phyloP scores from a whole-genome alignment of 1,139 yeast genomes.

The Yamadazyma dendronema region DNA sequence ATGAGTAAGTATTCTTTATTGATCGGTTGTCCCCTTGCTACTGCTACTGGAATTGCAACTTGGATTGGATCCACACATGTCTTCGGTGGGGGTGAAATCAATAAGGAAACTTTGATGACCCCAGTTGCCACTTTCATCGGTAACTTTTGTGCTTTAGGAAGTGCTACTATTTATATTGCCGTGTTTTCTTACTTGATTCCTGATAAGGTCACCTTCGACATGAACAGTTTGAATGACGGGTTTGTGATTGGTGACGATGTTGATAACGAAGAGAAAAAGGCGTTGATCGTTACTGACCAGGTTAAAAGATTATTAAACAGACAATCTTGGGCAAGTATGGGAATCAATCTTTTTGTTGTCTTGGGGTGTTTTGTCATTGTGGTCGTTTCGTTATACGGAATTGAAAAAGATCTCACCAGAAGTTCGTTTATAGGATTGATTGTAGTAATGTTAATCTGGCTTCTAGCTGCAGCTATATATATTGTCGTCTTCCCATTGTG shows the following conservation, averaged over 20 bases:
- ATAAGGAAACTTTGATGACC: constrained; percentile 24
- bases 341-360: constrained; percentile 22
- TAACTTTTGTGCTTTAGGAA: constrained; percentile 29
- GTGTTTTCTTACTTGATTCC: constrained; percentile 28
- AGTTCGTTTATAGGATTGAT: constrained; percentile 29
- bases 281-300: constrained; percentile 18
- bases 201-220: constrained; percentile 21
- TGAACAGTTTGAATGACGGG: constrained; percentile 16
- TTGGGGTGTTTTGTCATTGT: constrained; percentile 28
- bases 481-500: constrained; percentile 36
- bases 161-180: constrained; percentile 22
- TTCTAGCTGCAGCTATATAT: constrained; percentile 28
- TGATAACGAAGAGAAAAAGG: constrained; percentile 26
- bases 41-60: constrained; percentile 41
- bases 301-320: constrained; percentile 21
- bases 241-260: constrained; percentile 33
- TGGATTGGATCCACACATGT: constrained; percentile 40
- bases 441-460: constrained; percentile 30
- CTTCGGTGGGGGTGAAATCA: constrained; percentile 21
- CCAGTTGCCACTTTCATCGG: constrained; percentile 33
- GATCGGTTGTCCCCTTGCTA: constrained; percentile 47
- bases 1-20: constrained; percentile 40
- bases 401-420: constrained; percentile 28
- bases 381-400: constrained; percentile 23
- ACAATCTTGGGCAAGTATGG: constrained; percentile 22